These are phyloP conservation scores for Dictyostelium purpureum DNA, from an alignment of 78 protist genomes.

Conservation along the genomic window DNA sequence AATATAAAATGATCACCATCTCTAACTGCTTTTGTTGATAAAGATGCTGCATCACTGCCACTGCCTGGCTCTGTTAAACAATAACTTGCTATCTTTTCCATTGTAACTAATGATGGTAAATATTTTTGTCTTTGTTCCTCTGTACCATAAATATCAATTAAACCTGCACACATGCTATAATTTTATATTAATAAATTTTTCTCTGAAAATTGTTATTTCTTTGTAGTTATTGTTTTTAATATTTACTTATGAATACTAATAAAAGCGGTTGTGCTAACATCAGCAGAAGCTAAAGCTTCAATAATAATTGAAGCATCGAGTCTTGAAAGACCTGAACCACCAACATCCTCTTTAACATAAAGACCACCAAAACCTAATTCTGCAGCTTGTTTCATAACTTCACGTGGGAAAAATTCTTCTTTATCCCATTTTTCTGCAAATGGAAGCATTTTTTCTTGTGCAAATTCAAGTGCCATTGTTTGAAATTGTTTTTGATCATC, in stretches of 20 bases:
- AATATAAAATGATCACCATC: constrained; percentile 88
- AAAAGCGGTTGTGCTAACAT: constrained; percentile 93
- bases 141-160: constrained; percentile 90
- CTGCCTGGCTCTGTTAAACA: constrained; percentile 95
- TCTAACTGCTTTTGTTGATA: constrained; percentile 83
- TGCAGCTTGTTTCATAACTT: constrained; percentile 83
- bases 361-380: constrained; percentile 92
- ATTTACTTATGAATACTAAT: constrained; percentile 90
- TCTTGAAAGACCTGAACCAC: constrained; percentile 89
- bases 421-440: constrained; percentile 89
- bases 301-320: constrained; percentile 89
- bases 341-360: constrained; percentile 85
- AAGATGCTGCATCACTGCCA: constrained; percentile 94
- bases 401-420: constrained; percentile 82
- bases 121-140: constrained; percentile 80
- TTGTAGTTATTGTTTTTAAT: neutral
- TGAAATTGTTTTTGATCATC: constrained; percentile 77
- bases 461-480: constrained; percentile 74
- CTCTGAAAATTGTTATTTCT: too few relatives aligned
- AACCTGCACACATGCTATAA: constrained; percentile 89
- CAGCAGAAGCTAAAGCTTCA: constrained; percentile 88
- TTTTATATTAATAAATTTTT: too few relatives aligned
- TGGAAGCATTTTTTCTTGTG: constrained; percentile 81
- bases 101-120: constrained; percentile 79
- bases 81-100: constrained; percentile 83